Base-by-base conservation (phyloP, 2,329 filamentous ascomycete genomes). In the Sarocladium strictum region DNA sequence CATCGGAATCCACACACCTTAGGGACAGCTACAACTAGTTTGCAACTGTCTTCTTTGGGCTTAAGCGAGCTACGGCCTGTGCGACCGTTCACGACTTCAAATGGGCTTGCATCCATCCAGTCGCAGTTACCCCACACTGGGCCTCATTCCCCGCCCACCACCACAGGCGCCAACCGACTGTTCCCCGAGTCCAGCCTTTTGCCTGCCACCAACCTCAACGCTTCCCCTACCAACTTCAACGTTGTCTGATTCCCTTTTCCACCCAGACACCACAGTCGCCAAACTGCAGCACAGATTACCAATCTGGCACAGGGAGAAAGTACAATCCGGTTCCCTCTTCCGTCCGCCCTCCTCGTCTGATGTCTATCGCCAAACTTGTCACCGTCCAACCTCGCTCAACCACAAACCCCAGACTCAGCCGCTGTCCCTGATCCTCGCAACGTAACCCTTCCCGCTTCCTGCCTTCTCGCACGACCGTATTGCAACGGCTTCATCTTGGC, bases 101-200 rank as follows among this genome's bases (percentile, higher is more conserved):
- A 47, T 15, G 43, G 43, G 6, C 23, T 23, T 29, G 43, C 14
- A 47, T 23, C 35, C 14, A 47, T 23, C 35, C 9, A 47, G n/a
- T 51, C 17, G 26, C 29, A 35, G n/a, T 51, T 51, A 51, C 47
- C 47, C 47, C 47, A 51, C 47, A 51, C 47, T 32, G 14, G 24
- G 26, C 43, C 43, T 51, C 43, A 17, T 27, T 17, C 43, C 43
- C 43, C 47, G 47, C 26, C 47, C 47, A 33, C 47, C 27, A 17
- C 3, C 47, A 29, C 17, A 7, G 11, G 5, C 40, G n/a, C 23
- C 23, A 17, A 29, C 43, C 43, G 23, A 3, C 27, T 7, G 17
- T 45, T 45, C 27, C 47, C 47, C 47, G 47, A 32, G 27, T 51
- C 27, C 27, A 51, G 47, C 14, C 24, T 29, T 21, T 11, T 51